Base-by-base conservation (phyloP, 345 rosid species). In the Syzygium oleosum region DNA sequence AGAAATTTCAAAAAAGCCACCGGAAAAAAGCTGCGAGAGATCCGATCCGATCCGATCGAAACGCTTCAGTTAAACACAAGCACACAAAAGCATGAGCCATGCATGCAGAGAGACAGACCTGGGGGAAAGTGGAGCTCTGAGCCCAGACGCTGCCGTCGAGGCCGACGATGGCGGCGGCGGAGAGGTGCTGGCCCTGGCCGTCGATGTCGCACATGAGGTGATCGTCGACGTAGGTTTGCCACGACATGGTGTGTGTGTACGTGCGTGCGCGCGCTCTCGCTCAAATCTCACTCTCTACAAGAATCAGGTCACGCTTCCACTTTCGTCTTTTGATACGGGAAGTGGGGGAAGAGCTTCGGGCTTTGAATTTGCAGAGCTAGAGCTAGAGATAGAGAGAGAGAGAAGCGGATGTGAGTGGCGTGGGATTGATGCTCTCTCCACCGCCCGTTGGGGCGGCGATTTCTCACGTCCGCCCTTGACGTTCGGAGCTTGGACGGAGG, bases 131-230 rank as follows among this genome's bases (percentile, higher is more conserved):
- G 87, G 91, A 27, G 91, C 99, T 96, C 94, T 96, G 97, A 55
- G 98, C 98, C 99, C 99, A 96, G 87, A 95, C 95, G 91, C 90
- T 95, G 87, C 99, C 98, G 85, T 95, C 98, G 54, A 89, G 94
- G 86, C 99, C 99, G 87, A 95, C 65, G 91, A 96, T 94, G 80
- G 99, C 98, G 34, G 98, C 94, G 61, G 98, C 90, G 43, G 95
- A 52, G 86, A 96, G 98, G 85, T 88, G 95, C 88, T 92, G 92
- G 17, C 94, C 94, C 88, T 92, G 92, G 31, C 94, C 94, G 9
- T 94, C 96, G 84, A 94, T 93, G 65, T 95, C 96, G 92, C 97
- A 94, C 98, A 96, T 96, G 89, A 96, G 94, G 88, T 96, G 98
- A 9, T 96, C 98, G 51, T 96, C 98, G 12, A 96, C 95, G 91